Evolutionary conservation across 805 yeast genomes (phyloP).

Genomic region (Suhomyces emberorum): DNA sequence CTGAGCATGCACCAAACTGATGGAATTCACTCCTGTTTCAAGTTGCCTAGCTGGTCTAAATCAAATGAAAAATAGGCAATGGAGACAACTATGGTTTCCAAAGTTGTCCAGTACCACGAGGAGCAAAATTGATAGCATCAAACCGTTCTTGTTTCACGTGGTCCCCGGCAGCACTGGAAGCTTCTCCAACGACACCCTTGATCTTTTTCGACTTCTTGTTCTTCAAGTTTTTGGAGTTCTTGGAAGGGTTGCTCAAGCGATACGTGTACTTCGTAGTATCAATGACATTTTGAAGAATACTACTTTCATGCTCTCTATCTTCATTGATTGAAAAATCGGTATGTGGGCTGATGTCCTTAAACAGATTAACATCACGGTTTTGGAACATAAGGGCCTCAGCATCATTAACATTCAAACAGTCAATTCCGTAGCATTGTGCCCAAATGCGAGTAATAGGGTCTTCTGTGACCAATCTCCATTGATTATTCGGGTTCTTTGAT

Average conservation of each 20-base stretch:
- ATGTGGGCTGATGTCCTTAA: constrained; percentile 25
- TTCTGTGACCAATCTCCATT: constrained; percentile 64
- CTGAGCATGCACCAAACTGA: too few species aligned
- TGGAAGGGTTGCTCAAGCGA: constrained; percentile 1
- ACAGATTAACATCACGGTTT: constrained; percentile 32
- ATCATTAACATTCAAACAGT: constrained; percentile 49
- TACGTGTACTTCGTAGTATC: constrained; percentile 32
- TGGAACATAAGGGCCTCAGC: constrained; percentile 44
- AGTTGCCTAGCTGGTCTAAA: too few species aligned
- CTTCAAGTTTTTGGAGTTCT: constrained; percentile 4
- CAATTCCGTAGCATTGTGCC: constrained; percentile 53
- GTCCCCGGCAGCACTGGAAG: constrained; percentile 21
- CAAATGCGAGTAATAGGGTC: constrained; percentile 51
- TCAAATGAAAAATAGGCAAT: too few species aligned
- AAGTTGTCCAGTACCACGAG: constrained; percentile 57
- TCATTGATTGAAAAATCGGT: constrained; percentile 22
- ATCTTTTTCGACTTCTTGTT: constrained; percentile 4
- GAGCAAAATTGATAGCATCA: constrained; percentile 51
- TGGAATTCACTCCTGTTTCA: too few species aligned
- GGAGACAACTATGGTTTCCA: constrained; percentile 56
- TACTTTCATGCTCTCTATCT: constrained; percentile 17
- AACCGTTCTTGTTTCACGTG: constrained; percentile 41
- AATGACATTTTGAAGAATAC: constrained; percentile 29
- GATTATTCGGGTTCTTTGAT: constrained; percentile 17
- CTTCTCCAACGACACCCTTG: constrained; percentile 11